A percentile compares a stretch with the other conserved stretches of the same genome.
Conservation (phyloP, 2,329 filamentous ascomycete species). For the Pseudogymnoascus sp. region DNA sequence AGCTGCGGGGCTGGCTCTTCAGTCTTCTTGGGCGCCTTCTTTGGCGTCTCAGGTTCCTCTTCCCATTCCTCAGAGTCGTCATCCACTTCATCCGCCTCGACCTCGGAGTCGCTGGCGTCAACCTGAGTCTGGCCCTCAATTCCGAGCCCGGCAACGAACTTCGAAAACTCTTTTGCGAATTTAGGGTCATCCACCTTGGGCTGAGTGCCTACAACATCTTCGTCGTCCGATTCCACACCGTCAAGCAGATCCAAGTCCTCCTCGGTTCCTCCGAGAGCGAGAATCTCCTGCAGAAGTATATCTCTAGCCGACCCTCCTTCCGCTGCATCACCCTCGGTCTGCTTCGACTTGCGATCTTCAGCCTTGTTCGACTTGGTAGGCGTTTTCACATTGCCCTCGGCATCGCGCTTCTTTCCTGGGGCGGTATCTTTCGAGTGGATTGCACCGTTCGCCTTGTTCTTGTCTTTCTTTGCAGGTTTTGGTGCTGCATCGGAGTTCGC, state of each 20-base stretch:
- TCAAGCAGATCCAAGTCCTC: conserved; percentile 55
- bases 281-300: conserved; percentile 53
- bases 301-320: conserved; percentile 22
- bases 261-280: conserved; percentile 57
- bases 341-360: conserved; percentile 11
- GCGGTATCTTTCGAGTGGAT: conserved; percentile 20
- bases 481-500: conserved; percentile 19
- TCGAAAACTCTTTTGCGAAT: conserved; percentile 39
- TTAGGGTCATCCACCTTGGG: conserved; percentile 14
- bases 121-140: conserved; percentile 38
- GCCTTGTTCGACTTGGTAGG: conserved; percentile 19
- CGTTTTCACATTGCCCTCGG: conserved; percentile 26
- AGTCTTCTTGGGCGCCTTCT: conserved; percentile 1
- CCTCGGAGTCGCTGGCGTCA: conserved; percentile 32
- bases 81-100: conserved; percentile 33
- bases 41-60: conserved; percentile 28
- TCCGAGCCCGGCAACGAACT: conserved; percentile 44
- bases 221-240: conserved; percentile 44
- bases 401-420: conserved; percentile 30
- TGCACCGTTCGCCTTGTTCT: conserved; percentile 37
- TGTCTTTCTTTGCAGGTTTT: conserved; percentile 31
- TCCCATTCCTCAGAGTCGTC: conserved; percentile 24
- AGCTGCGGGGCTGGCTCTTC: conserved; percentile 13
- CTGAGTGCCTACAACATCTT: conserved; percentile 31
- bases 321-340: conserved; percentile 12